Evolutionary conservation across 352 stramenopile genomes (phyloP).

Genomic region (Phytopythium oedochilum): DNA sequence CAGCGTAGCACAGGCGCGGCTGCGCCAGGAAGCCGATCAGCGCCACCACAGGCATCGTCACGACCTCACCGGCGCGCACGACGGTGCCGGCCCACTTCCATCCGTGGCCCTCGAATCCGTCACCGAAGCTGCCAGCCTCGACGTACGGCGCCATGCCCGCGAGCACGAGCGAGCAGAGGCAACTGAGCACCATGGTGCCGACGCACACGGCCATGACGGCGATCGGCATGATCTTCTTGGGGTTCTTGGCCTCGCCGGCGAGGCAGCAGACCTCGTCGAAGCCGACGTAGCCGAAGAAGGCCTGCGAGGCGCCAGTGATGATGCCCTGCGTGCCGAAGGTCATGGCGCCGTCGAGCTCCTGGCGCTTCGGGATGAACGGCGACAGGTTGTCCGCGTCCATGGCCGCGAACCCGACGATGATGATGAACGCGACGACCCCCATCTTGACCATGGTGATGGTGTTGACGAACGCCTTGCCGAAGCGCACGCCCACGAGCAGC

Average conservation of each 20-base stretch:
- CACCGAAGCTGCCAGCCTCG: constrained; percentile 37
- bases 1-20: constrained; percentile 84
- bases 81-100: constrained; percentile 43
- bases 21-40: constrained; percentile 93
- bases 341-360: constrained; percentile 13
- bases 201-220: constrained; percentile 77
- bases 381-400: constrained; percentile 76
- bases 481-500: constrained; percentile 70
- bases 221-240: constrained; percentile 70
- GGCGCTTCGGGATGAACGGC: constrained; percentile 67
- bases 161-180: constrained; percentile 74
- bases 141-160: constrained; percentile 69
- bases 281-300: constrained; percentile 93
- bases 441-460: constrained; percentile 76
- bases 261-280: constrained; percentile 94
- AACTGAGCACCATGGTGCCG: constrained; percentile 60
- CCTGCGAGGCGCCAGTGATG: constrained; percentile 76
- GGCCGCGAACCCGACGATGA: constrained; percentile 73
- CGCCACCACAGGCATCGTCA: constrained; percentile 93
- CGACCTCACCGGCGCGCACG: constrained; percentile 50
- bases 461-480: constrained; percentile 87
- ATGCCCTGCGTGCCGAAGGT: constrained; percentile 58
- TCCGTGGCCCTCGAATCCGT: constrained; percentile 40
- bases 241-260: constrained; percentile 73
- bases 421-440: constrained; percentile 87